phyloP scores from a whole-genome alignment of 768 basidiomycete genomes.

The Suillus americanus region DNA sequence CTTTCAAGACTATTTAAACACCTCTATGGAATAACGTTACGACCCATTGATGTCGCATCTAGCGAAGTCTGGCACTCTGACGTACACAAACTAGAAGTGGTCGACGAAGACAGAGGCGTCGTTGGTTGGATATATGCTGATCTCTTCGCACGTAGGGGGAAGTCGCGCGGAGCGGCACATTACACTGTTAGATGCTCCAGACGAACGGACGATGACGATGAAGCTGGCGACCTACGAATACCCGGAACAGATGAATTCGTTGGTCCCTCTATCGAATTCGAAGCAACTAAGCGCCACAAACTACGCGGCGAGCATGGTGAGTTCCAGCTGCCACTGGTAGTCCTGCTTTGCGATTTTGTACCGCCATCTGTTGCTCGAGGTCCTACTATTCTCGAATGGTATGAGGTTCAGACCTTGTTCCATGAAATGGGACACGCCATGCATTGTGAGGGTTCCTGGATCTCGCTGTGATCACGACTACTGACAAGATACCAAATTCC shows the following conservation, averaged over 20 bases:
- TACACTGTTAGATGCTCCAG: conserved; percentile 97
- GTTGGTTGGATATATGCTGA: conserved; percentile 97
- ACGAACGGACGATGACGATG: conserved; percentile 89
- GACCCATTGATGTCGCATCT: conserved; percentile 61
- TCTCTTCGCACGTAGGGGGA: conserved; percentile 80
- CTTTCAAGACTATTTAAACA: conserved; percentile 86
- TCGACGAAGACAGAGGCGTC: conserved; percentile 83
- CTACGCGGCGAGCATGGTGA: conserved; percentile 64
- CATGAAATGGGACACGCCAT: conserved; percentile 99
- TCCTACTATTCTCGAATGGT: conserved; percentile 82
- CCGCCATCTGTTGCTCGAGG: conserved; percentile 59
- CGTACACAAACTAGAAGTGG: conserved; percentile 89
- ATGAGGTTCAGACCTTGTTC: conserved; percentile 90
- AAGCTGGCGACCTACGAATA: conserved; percentile 53
- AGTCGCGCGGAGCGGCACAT: conserved; percentile 91
- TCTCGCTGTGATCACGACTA: conserved; percentile 5
- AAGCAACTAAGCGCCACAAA: conserved; percentile 57
- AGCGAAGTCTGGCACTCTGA: conserved; percentile 91
- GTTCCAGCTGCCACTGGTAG: conserved; percentile 90
- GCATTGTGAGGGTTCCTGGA: conserved; percentile 74
- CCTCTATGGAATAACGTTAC: conserved; percentile 83
- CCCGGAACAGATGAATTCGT: conserved; percentile 41
- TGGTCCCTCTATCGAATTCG: conserved; percentile 58
- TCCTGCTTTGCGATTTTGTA: conserved; percentile 85
- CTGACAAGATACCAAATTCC: conserved; percentile 5